Evolutionary conservation across 441 rosid genomes (phyloP).

Genomic region (Corymbia calophylla): DNA sequence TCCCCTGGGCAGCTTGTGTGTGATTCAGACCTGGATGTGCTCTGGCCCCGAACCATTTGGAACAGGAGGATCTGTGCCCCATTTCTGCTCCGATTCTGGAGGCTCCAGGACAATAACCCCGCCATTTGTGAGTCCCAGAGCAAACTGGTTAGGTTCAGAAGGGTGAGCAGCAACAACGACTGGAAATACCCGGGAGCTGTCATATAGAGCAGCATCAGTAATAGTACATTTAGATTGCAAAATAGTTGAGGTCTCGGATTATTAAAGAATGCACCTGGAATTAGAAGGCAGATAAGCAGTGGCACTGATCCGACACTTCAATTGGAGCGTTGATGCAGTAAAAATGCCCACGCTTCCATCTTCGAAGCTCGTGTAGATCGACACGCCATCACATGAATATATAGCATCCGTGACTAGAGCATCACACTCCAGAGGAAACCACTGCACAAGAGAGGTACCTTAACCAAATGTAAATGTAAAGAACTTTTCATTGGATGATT

Average conservation of each 20-base stretch:
- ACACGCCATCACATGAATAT: constrained; percentile 3
- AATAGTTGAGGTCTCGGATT: background rate
- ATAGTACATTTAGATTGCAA: background rate
- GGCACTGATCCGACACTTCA: constrained; percentile 34
- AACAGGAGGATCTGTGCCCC: constrained; percentile 22
- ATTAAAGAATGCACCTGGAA: constrained; percentile 21
- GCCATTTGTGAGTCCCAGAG: constrained; percentile 24
- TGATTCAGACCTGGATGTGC: constrained; percentile 15
- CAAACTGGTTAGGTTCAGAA: constrained; percentile 22
- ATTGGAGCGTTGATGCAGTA: constrained; percentile 22
- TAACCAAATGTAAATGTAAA: background rate
- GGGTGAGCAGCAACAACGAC: constrained; percentile 26
- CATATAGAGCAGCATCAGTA: background rate
- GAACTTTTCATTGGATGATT: background rate
- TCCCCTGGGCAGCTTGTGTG: background rate
- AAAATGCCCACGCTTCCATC: constrained; percentile 39
- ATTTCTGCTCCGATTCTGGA: constrained; percentile 12
- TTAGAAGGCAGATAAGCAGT: constrained; percentile 39
- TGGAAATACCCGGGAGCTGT: constrained; percentile 30
- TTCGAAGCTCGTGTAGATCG: constrained; percentile 20
- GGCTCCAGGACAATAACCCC: constrained; percentile 28
- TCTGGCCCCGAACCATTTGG: constrained; percentile 43
- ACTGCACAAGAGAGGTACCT: background rate
- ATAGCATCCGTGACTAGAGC: constrained; percentile 3
- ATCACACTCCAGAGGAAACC: background rate